Base-by-base conservation (phyloP, 805 yeast species). In the Candida vartiovaarae region DNA sequence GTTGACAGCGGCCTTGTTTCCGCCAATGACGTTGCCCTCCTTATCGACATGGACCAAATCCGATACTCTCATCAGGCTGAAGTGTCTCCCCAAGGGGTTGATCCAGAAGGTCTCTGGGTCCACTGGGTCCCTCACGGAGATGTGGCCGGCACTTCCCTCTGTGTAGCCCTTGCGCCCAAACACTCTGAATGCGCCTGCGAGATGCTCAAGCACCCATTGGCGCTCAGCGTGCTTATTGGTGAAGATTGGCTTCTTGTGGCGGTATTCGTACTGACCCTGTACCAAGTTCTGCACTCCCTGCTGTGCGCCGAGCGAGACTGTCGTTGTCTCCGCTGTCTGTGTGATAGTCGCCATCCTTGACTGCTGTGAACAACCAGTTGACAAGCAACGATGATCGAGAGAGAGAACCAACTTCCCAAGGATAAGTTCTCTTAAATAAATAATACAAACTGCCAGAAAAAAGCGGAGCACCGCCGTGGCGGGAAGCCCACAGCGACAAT, bases 121-220 rank as follows among this genome's bases (percentile, higher is more conserved):
- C 36, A 84, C 78, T 3, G 96, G 95, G 57, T 87, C 96, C 53
- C 93, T 74, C 9, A 87, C 74, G 7, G 93, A 82, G 45, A 87
- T 86, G 60, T 87, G 96, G 24, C 96, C 96, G 0, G 95, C 88
- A 23, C 78, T 62, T 11, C 95, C 95, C 60, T 84, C 88, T 15
- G 80, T 70, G 62, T 66, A 86, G 15, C 86, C 87, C 52, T 75
- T 77, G 57, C 95, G 72, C n/a, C 86, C 89, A 61, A 87, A 84
- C 2, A 83, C 75, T 48, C 95, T 72, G 68, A 86, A 86, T 1
- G 91, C 90, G 31, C 82, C 93, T 2, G 95, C 95, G 82, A 83
- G 77, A 55, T 86, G 95, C 57, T 84, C 76, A 39, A 72, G 59
- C 44, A 76, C 62, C 76, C 78, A 77, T 54, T 71, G 65, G 46